phyloP scores from a whole-genome alignment of 805 yeast genomes.

The Wickerhamomyces queroliae region DNA sequence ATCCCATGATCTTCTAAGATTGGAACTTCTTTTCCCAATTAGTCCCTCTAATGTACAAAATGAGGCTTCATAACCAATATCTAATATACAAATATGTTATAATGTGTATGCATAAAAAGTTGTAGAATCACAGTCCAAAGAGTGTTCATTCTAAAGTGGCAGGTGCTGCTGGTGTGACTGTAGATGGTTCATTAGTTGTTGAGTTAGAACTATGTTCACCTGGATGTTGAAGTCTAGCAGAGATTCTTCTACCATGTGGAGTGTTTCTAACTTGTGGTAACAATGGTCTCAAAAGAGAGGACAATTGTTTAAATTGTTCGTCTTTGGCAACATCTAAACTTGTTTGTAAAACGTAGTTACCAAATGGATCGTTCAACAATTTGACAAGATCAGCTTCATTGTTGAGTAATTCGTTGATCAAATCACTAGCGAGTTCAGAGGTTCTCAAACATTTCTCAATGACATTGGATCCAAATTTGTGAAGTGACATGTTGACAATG shows the following conservation, averaged over 20 bases:
- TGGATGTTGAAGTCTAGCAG: constrained; percentile 49
- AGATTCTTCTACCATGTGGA: constrained; percentile 93
- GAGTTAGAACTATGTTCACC: no score
- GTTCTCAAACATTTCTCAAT: constrained; percentile 78
- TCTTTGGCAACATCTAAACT: constrained; percentile 57
- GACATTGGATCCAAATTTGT: constrained; percentile 91
- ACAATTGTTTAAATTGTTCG: constrained; percentile 46
- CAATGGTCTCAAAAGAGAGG: constrained; percentile 62
- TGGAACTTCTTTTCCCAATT: neutral
- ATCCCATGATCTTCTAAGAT: no score
- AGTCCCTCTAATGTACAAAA: neutral
- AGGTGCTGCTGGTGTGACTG: neutral
- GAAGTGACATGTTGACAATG: constrained; percentile 54
- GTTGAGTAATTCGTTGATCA: constrained; percentile 44
- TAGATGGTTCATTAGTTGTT: neutral
- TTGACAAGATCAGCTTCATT: constrained; percentile 31
- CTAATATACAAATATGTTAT: neutral
- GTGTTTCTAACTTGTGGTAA: constrained; percentile 78
- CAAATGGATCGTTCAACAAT: constrained; percentile 84
- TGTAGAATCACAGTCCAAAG: no score
- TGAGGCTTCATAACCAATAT: neutral
- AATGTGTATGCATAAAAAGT: no score
- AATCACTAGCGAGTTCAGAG: constrained; percentile 35
- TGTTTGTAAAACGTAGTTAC: constrained; percentile 93
- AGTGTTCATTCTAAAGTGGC: no score